Evolutionary conservation across 805 yeast genomes (phyloP).

Genomic region (Kluyveromyces aestuarii): DNA sequence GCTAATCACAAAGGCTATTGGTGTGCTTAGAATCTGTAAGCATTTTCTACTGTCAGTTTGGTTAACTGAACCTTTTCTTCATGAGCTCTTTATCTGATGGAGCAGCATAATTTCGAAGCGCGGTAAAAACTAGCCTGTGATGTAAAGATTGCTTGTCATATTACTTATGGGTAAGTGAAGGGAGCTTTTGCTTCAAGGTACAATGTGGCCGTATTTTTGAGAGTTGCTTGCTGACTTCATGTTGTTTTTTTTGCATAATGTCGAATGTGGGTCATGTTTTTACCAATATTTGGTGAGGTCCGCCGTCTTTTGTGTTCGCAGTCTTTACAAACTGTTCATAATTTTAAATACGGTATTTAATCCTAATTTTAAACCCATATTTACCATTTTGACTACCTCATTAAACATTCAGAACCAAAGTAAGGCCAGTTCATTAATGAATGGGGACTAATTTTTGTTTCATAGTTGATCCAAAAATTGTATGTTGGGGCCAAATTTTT

Average conservation of each 20-base stretch:
- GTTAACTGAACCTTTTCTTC: neutral
- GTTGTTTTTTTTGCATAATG: neutral
- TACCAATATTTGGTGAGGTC: neutral
- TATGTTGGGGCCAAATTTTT: no score
- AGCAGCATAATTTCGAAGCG: neutral
- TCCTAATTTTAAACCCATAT: neutral
- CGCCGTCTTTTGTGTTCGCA: neutral
- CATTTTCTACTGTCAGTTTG: neutral
- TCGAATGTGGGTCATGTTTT: neutral
- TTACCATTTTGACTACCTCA: neutral
- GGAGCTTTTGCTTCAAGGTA: constrained; percentile 1
- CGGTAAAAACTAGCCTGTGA: neutral
- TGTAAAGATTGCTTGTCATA: constrained; percentile 4
- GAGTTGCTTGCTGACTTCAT: neutral
- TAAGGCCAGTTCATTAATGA: no score
- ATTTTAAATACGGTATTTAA: neutral
- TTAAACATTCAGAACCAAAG: neutral
- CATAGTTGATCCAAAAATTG: no score
- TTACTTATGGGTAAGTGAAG: constrained; percentile 3
- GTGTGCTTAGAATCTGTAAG: neutral
- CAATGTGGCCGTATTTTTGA: neutral
- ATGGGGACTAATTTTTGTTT: no score
- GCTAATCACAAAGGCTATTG: neutral
- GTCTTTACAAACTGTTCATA: neutral
- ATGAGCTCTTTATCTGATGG: neutral